Conservation (phyloP, 176 grass and related monocot species). For the Aegilops speltoides region DNA sequence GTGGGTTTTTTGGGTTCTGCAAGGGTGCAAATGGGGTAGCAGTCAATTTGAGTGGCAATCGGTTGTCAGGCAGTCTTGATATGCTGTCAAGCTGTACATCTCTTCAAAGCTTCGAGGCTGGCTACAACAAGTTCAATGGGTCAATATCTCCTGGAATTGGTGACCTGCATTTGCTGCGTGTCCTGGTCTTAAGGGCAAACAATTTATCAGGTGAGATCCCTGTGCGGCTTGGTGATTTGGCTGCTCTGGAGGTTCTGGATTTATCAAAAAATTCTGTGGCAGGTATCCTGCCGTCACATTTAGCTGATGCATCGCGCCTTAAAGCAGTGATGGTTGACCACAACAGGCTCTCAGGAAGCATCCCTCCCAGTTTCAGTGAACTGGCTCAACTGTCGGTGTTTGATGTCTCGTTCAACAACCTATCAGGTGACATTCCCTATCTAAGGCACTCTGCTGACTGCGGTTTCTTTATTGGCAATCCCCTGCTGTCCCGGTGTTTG, state of each 20-base stretch:
- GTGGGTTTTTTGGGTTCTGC: constrained; percentile 41
- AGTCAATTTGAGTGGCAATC: constrained; percentile 53
- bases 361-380: constrained; percentile 46
- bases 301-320: constrained; percentile 38
- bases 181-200: constrained; percentile 48
- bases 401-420: constrained; percentile 67
- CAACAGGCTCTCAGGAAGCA: constrained; percentile 55
- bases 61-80: constrained; percentile 38
- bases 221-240: constrained; percentile 30
- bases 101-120: constrained; percentile 50
- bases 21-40: constrained; percentile 9
- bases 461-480: constrained; percentile 53
- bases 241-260: constrained; percentile 46
- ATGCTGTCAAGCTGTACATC: constrained; percentile 29
- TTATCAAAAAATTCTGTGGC: constrained; percentile 53
- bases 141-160: constrained; percentile 18
- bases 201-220: constrained; percentile 51
- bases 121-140: constrained; percentile 43
- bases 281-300: constrained; percentile 43
- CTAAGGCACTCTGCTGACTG: constrained; percentile 45
- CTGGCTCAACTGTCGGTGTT: constrained; percentile 35
- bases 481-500: constrained; percentile 35
- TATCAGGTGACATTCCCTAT: constrained; percentile 62
- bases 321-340: constrained; percentile 48
- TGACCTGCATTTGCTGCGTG: constrained; percentile 41